Evolutionary conservation across 257 asterid genomes (phyloP).

Genomic region (Dorcoceras hygrometricum): DNA sequence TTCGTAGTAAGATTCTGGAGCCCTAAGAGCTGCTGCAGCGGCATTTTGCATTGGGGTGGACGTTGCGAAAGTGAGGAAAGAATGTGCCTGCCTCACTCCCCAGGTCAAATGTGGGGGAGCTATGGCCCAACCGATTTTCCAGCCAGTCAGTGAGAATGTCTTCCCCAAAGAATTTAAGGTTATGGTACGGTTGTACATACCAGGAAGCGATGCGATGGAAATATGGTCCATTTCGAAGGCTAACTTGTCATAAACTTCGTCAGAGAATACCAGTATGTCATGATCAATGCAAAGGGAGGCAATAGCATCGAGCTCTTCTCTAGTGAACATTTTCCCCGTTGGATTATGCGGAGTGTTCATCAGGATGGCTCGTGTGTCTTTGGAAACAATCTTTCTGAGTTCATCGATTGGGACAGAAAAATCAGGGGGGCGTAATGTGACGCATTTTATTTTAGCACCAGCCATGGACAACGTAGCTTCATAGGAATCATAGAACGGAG

Average conservation of each 20-base stretch:
- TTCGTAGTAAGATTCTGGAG: constrained; percentile 71
- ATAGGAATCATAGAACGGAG: constrained; percentile 94
- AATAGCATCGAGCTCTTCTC: constrained; percentile 59
- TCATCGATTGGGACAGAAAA: constrained; percentile 82
- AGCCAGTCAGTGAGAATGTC: constrained; percentile 92
- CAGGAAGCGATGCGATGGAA: constrained; percentile 86
- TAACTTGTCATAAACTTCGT: constrained; percentile 89
- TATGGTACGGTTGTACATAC: constrained; percentile 82
- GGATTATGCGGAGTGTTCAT: constrained; percentile 96
- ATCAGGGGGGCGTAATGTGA: constrained; percentile 76
- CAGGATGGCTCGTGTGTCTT: constrained; percentile 80
- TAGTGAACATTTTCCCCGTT: constrained; percentile 90
- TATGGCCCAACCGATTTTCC: constrained; percentile 98
- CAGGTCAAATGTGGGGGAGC: constrained; percentile 90
- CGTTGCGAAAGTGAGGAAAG: constrained; percentile 87
- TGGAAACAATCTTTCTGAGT: constrained; percentile 57
- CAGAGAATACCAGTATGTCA: constrained; percentile 69
- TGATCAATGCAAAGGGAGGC: constrained; percentile 76
- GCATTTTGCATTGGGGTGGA: constrained; percentile 97
- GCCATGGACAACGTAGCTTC: constrained; percentile 97
- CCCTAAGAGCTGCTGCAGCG: constrained; percentile 71
- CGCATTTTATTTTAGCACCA: constrained; percentile 67
- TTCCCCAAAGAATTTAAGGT: constrained; percentile 89
- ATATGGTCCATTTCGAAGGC: constrained; percentile 90
- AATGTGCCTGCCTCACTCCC: constrained; percentile 93